Conservation (phyloP, 108 stramenopile genomes). For the Aurantiochytrium sp. region DNA sequence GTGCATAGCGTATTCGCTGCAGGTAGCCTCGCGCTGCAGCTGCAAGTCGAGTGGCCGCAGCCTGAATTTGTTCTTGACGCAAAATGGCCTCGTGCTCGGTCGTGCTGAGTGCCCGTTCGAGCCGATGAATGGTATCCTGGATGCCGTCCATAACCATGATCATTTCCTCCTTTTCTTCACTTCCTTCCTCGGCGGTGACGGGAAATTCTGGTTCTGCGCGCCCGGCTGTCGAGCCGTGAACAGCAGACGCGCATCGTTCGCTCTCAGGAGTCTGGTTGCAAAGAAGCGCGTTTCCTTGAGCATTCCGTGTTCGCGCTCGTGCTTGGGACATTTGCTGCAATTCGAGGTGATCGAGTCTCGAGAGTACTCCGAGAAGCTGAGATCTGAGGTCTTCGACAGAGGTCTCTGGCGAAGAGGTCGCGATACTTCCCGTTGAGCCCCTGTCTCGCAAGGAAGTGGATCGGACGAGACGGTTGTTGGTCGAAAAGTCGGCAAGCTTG, state of each 20-base stretch:
- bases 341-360: neutral
- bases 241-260: neutral
- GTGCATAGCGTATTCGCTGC: neutral
- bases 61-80: neutral
- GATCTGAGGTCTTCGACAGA: neutral
- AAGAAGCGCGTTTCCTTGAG: neutral
- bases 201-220: no score
- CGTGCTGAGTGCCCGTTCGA: neutral
- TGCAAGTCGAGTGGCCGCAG: neutral
- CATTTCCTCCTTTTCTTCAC: neutral
- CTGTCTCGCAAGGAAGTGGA: no score
- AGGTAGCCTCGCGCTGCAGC: neutral
- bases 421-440: no score
- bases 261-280: neutral
- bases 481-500: no score
- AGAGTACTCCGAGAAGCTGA: neutral
- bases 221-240: no score
- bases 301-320: no score
- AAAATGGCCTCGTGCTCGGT: neutral
- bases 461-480: no score
- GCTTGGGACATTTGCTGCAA: neutral
- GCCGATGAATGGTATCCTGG: slow-evolving; percentile 1
- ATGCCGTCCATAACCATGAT: neutral
- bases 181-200: neutral
- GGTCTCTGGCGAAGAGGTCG: neutral